A percentile compares a stretch with the other conserved stretches of the same genome.
These are phyloP conservation scores for Zygoascus sp. DNA, from an alignment of 1,139 yeast species.

Conservation along the genomic window DNA sequence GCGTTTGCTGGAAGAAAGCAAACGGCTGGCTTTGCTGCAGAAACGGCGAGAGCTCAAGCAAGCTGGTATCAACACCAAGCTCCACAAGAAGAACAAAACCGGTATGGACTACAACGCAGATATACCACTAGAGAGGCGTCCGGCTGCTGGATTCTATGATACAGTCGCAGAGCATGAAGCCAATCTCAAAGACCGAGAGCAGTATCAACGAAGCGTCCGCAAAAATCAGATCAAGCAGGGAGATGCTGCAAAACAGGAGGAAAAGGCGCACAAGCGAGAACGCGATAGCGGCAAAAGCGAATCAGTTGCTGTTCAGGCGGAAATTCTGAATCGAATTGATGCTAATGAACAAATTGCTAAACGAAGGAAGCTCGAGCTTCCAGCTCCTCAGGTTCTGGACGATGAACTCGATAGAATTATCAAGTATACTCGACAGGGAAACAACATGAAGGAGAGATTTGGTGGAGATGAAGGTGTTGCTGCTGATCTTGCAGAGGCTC, in stretches of 20 bases:
- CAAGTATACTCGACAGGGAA: constrained; percentile 29
- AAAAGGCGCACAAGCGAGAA: constrained; percentile 31
- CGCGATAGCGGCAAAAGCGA: constrained; percentile 16
- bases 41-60: constrained; percentile 80
- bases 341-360: constrained; percentile 43
- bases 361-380: constrained; percentile 52
- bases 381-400: constrained; percentile 45
- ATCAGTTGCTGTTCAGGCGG: constrained; percentile 39
- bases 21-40: constrained; percentile 70
- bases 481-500: constrained; percentile 21
- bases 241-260: constrained; percentile 39
- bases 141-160: constrained; percentile 67
- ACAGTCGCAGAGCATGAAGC: constrained; percentile 50
- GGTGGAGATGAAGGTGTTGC: constrained; percentile 22
- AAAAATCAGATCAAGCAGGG: constrained; percentile 47
- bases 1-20: constrained; percentile 68
- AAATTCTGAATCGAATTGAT: constrained; percentile 31
- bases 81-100: constrained; percentile 51
- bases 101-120: constrained; percentile 75
- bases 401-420: constrained; percentile 35
- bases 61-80: constrained; percentile 66
- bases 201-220: constrained; percentile 47
- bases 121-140: constrained; percentile 73
- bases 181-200: constrained; percentile 40
- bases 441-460: constrained; percentile 20